These are phyloP conservation scores for Phialophora expanda DNA, from an alignment of 2,329 filamentous ascomycete species.

Conservation along the genomic window DNA sequence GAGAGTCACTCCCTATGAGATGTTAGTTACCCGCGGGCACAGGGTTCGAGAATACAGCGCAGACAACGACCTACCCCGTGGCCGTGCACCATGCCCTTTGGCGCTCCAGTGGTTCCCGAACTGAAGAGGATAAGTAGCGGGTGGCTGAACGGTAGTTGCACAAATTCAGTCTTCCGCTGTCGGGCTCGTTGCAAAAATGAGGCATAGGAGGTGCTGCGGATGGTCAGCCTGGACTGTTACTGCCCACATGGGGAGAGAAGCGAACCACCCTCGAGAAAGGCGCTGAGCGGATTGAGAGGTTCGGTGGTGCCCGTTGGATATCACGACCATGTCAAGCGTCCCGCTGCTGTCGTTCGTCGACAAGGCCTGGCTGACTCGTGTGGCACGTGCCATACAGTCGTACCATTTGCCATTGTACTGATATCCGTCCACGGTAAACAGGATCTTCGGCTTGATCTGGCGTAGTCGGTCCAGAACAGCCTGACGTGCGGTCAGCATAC, in stretches of 20 bases:
- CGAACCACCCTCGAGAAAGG: no score
- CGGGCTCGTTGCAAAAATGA: neutral
- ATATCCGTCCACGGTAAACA: slow-evolving; percentile 11
- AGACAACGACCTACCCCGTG: slow-evolving; percentile 39
- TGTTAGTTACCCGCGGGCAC: neutral
- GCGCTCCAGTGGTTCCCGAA: slow-evolving; percentile 55
- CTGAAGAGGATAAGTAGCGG: slow-evolving; percentile 63
- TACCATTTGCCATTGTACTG: slow-evolving; percentile 12
- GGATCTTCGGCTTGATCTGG: slow-evolving; percentile 4
- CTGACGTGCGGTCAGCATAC: neutral
- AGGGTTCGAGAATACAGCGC: neutral
- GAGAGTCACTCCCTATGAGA: slow-evolving; percentile 41
- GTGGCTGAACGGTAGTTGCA: slow-evolving; percentile 69
- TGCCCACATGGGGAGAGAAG: neutral
- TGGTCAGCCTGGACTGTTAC: neutral
- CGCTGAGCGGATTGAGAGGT: no score
- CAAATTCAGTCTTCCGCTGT: slow-evolving; percentile 51
- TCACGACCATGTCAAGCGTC: neutral
- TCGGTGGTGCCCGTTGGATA: neutral
- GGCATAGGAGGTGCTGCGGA: neutral
- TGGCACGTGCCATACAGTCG: neutral
- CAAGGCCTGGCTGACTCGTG: slow-evolving; percentile 4
- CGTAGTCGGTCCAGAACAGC: slow-evolving; percentile 10
- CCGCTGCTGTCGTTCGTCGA: neutral
- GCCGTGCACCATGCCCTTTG: slow-evolving; percentile 83